phyloP scores from a whole-genome alignment of 805 yeast genomes.

The Candida maesae region DNA sequence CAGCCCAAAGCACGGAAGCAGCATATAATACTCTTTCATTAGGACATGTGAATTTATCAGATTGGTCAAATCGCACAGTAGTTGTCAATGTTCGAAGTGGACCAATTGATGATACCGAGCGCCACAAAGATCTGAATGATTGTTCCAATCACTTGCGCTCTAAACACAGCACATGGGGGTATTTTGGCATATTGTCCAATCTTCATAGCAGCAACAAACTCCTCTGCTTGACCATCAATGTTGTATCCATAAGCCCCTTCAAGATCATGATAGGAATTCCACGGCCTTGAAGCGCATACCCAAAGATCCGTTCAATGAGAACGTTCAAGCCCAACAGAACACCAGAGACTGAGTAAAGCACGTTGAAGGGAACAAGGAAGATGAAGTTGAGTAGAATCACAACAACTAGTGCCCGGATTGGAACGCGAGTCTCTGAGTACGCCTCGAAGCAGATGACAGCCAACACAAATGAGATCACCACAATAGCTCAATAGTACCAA shows the following conservation, averaged over 20 bases:
- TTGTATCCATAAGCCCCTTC: constrained; percentile 53
- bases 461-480: constrained; percentile 40
- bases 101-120: constrained; percentile 35
- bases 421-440: constrained; percentile 45
- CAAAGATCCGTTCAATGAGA: constrained; percentile 51
- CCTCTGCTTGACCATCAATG: constrained; percentile 62
- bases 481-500: constrained; percentile 37
- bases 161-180: constrained; percentile 56
- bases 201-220: constrained; percentile 46
- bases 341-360: constrained; percentile 47
- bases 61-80: constrained; percentile 34
- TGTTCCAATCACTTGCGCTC: constrained; percentile 38
- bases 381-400: constrained; percentile 46
- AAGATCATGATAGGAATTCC: constrained; percentile 50
- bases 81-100: constrained; percentile 30
- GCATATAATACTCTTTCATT: constrained; percentile 38
- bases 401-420: constrained; percentile 58
- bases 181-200: constrained; percentile 49
- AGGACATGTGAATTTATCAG: constrained; percentile 39
- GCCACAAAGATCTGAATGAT: constrained; percentile 27
- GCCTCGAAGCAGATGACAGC: constrained; percentile 42
- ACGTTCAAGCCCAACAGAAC: constrained; percentile 45
- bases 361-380: constrained; percentile 48
- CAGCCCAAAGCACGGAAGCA: constrained; percentile 46
- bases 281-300: constrained; percentile 48